Evolutionary conservation across 768 basidiomycete genomes (phyloP).

Genomic region (Kwoniella dejecticola): DNA sequence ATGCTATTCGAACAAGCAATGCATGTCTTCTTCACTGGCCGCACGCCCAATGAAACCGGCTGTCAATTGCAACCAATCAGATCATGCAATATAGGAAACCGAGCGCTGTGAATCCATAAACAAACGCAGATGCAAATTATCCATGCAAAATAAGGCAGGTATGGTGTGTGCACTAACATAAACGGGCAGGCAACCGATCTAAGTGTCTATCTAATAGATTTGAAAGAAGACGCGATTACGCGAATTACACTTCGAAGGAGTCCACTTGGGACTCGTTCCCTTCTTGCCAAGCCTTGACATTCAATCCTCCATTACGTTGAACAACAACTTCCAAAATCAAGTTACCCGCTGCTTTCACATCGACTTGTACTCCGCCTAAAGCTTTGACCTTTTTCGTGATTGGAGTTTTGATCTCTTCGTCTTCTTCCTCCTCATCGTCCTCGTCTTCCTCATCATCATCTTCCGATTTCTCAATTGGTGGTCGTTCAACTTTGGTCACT

Average conservation of each 20-base stretch:
- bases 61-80: no score
- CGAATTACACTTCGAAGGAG: slow-evolving; percentile 34
- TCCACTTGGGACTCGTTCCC: slow-evolving; percentile 40
- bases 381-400: slow-evolving; percentile 44
- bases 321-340: slow-evolving; percentile 50
- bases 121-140: background rate
- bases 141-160: slow-evolving; percentile 1
- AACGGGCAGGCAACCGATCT: background rate
- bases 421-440: slow-evolving; percentile 50
- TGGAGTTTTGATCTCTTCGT: slow-evolving; percentile 53
- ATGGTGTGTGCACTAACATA: background rate
- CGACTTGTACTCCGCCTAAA: slow-evolving; percentile 45
- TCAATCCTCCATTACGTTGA: slow-evolving; percentile 38
- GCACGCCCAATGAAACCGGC: background rate
- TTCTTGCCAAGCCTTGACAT: slow-evolving; percentile 48
- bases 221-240: background rate
- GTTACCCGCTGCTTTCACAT: slow-evolving; percentile 26
- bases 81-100: no score
- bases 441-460: slow-evolving; percentile 37
- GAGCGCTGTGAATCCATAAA: no score
- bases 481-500: slow-evolving; percentile 51
- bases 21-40: slow-evolving; percentile 1
- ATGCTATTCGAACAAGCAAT: slow-evolving; percentile 10
- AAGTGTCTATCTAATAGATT: background rate
- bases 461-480: slow-evolving; percentile 39